Base-by-base conservation (phyloP, 495 filamentous ascomycete genomes). In the Neurospora sp. region DNA sequence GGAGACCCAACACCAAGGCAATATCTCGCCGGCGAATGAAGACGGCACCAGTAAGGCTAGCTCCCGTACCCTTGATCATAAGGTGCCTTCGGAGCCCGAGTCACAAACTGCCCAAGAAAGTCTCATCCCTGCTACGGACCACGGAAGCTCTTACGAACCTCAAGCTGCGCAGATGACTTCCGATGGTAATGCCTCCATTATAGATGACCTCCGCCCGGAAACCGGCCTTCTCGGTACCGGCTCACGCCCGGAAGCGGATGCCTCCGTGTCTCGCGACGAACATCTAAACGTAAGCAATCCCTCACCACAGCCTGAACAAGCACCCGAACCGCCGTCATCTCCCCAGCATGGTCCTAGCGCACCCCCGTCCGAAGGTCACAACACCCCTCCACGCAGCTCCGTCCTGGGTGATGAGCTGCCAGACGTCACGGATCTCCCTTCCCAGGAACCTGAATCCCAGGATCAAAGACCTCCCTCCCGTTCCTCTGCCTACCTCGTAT, bases 291-390 rank as follows among this genome's bases (percentile, higher is more conserved):
- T 77, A 39, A 78, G 74, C 72, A 82, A 78, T 70, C 79, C 80
- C 0, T 80, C 80, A 6, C 75, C 72, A 20, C 79, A 81, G 40
- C 70, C 78, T 20, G 72, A 76, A 45, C 73, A 77, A 42, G 75
- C 75, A 75, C 72, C 78, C 10, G 74, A 74, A 18, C 27, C 6
- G 72, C 70, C 12, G 70, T 69, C 38, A 5, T 69, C n/a, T 16
- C 38, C 41, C 20, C 53, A 3, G 27, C 20, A 37, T 45, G 39
- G 14, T 69, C 61, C 14, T 61, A 38, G 68, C 71, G 71, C 68
- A 44, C 68, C 27, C 69, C 68, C 68, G 6, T 72, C 22, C 42
- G 61, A 72, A 31, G 39, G 18, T 71, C 68, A 14, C 27, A 38
- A 72, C 35, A 35, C 20, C 68, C 65, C 65, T 42, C 35, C 35